phyloP scores from a whole-genome alignment of 2,329 filamentous ascomycete genomes.

The Trichoderma oligosporum region DNA sequence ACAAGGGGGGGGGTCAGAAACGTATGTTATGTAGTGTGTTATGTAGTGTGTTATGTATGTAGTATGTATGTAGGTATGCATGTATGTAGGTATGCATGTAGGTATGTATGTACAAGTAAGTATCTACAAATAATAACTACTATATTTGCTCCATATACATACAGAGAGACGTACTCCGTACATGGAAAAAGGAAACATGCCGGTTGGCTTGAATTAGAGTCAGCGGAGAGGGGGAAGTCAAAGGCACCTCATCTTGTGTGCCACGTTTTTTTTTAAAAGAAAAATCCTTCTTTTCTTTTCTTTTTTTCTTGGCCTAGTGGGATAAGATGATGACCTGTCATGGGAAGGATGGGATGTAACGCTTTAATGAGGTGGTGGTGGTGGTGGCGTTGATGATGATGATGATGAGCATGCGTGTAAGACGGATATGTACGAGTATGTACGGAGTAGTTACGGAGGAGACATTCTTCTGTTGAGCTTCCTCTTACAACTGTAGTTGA shows the following conservation, averaged over 20 bases:
- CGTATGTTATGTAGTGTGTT: too few species aligned
- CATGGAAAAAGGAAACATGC: constrained; percentile 3
- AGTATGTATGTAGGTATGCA: too few species aligned
- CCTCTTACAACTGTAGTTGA: background rate
- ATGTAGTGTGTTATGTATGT: too few species aligned
- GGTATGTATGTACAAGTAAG: too few species aligned
- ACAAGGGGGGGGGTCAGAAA: too few species aligned
- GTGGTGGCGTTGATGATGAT: too few species aligned
- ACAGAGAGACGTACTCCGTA: too few species aligned
- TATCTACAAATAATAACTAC: too few species aligned
- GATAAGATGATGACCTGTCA: background rate
- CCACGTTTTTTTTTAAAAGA: constrained; percentile 12
- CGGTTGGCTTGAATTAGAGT: background rate
- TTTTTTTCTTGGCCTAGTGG: background rate
- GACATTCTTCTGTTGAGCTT: constrained; percentile 1
- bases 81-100: too few species aligned
- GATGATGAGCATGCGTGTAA: constrained; percentile 7
- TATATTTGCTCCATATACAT: too few species aligned
- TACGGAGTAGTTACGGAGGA: background rate
- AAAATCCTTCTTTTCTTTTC: too few species aligned
- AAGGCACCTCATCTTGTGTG: background rate
- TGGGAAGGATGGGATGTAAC: background rate
- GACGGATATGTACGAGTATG: background rate
- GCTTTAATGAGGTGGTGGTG: background rate
- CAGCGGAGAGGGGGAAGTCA: background rate